phyloP scores from a whole-genome alignment of 441 rosid species.

The Euphorbia schlechtendalii region DNA sequence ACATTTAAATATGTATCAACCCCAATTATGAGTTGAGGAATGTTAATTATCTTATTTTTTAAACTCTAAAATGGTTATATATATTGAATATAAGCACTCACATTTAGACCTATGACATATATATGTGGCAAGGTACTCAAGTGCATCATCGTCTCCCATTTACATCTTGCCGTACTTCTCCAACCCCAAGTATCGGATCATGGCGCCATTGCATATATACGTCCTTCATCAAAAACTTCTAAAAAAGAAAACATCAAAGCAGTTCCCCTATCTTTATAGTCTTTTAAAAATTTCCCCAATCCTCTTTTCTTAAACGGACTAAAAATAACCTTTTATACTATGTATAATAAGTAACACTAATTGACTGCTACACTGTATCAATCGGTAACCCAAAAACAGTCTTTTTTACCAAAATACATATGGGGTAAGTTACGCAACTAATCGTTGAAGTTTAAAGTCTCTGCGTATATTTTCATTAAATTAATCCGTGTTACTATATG shows the following conservation, averaged over 20 bases:
- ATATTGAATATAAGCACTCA: no score
- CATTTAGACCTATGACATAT: no score
- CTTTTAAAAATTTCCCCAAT: background rate
- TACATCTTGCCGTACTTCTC: no score
- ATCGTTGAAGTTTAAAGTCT: background rate
- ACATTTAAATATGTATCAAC: background rate
- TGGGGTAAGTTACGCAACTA: conserved; percentile 6
- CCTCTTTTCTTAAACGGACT: conserved; percentile 10
- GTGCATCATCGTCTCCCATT: no score
- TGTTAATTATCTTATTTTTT: background rate
- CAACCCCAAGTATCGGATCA: no score
- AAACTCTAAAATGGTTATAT: no score
- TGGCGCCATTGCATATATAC: no score
- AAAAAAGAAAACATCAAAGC: background rate
- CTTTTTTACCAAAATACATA: background rate
- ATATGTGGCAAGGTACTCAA: no score
- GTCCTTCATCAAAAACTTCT: background rate
- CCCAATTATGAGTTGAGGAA: background rate
- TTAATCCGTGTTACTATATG: background rate
- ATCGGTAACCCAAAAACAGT: conserved; percentile 12
- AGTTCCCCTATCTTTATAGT: no score
- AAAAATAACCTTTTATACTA: conserved; percentile 6
- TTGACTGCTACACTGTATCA: conserved; percentile 19
- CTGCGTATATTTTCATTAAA: no score
- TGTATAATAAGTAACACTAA: conserved; percentile 12